phyloP scores from a whole-genome alignment of 192 early-diverging fungal genomes.

The Chytriomyces confervae region DNA sequence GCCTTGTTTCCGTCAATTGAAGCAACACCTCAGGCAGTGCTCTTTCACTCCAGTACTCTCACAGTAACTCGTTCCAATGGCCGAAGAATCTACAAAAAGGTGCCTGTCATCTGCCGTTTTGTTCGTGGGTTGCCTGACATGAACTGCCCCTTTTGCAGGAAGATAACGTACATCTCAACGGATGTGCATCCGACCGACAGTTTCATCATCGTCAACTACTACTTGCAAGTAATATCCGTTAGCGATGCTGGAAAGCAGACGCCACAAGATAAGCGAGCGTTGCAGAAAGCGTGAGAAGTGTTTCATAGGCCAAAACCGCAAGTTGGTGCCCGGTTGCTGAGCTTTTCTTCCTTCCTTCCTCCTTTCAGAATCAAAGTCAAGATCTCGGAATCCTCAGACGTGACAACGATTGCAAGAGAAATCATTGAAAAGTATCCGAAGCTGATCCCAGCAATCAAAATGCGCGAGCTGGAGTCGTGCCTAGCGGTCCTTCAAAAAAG shows the following conservation, averaged over 20 bases:
- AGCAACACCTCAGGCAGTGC: too few relatives aligned
- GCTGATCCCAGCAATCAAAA: slow-evolving; percentile 45
- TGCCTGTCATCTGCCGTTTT: background rate
- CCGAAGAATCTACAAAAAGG: slow-evolving; percentile 14
- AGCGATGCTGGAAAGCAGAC: slow-evolving; percentile 52
- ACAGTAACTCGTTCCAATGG: background rate
- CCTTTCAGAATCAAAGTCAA: slow-evolving; percentile 3
- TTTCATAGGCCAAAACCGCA: background rate
- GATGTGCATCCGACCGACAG: slow-evolving; percentile 60
- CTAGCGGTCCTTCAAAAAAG: slow-evolving; percentile 39
- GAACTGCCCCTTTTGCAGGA: slow-evolving; percentile 38
- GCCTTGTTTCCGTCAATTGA: too few relatives aligned
- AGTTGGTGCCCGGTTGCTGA: too few relatives aligned
- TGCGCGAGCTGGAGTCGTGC: slow-evolving; percentile 22
- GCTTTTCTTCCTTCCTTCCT: too few relatives aligned
- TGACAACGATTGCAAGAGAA: slow-evolving; percentile 45
- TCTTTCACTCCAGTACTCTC: too few relatives aligned
- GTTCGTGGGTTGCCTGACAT: background rate
- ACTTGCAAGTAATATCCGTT: slow-evolving; percentile 49
- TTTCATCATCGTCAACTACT: slow-evolving; percentile 58
- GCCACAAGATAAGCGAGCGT: slow-evolving; percentile 46
- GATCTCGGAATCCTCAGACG: slow-evolving; percentile 23
- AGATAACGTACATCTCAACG: slow-evolving; percentile 53
- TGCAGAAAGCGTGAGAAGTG: slow-evolving; percentile 54
- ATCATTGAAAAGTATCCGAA: slow-evolving; percentile 59